These are phyloP conservation scores for Fusarium sp. DNA, from an alignment of 2,329 filamentous ascomycete genomes.

Conservation along the genomic window DNA sequence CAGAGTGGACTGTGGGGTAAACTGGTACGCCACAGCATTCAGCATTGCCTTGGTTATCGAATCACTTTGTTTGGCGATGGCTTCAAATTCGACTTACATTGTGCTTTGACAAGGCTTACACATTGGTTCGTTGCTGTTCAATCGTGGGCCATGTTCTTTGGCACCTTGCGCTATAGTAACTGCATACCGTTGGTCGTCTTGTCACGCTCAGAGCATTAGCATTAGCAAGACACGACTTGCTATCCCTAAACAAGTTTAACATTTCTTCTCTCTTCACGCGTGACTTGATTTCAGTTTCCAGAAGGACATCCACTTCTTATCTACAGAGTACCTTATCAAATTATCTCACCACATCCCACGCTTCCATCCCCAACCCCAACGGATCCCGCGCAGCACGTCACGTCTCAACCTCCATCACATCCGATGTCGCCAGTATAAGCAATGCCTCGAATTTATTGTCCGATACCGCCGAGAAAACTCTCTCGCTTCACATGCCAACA, in stretches of 20 bases:
- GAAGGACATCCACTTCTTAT: slow-evolving; percentile 10
- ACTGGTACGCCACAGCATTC: slow-evolving; percentile 28
- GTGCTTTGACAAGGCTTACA: not conserved
- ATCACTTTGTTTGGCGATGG: slow-evolving; percentile 22
- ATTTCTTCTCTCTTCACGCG: not conserved
- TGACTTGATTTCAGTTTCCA: slow-evolving; percentile 4
- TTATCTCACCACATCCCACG: slow-evolving; percentile 24
- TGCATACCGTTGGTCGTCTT: slow-evolving; percentile 15
- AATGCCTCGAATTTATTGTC: not conserved
- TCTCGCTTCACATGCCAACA: slow-evolving; percentile 6
- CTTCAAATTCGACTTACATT: slow-evolving; percentile 14
- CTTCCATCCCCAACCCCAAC: slow-evolving; percentile 6
- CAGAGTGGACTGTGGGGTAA: slow-evolving; percentile 33
- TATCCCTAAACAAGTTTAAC: not conserved
- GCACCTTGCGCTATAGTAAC: slow-evolving; percentile 16
- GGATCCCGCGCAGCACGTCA: slow-evolving; percentile 5
- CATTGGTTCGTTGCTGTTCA: not conserved
- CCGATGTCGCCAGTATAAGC: slow-evolving; percentile 5
- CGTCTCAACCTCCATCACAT: not conserved
- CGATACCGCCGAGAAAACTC: not conserved
- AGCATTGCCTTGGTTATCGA: slow-evolving; percentile 31
- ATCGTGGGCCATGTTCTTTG: not conserved
- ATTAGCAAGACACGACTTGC: not conserved
- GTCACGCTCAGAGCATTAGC: not conserved
- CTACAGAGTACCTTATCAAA: slow-evolving; percentile 7